Evolutionary conservation across 805 yeast species (phyloP).

Genomic region (Starmerella scarabaei): DNA sequence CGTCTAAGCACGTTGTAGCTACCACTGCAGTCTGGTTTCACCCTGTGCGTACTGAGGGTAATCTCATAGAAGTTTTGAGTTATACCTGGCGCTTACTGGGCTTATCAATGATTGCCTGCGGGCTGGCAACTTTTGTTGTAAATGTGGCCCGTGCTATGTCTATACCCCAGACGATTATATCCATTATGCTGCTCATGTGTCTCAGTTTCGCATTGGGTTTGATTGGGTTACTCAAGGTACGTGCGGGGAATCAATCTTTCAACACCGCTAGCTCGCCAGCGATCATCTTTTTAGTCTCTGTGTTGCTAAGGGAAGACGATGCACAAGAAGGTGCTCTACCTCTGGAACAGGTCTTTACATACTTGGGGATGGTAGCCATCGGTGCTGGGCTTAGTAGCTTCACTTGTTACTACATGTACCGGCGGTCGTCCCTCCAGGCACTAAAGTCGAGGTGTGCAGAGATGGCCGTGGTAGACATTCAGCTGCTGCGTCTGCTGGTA

Average conservation of each 20-base stretch:
- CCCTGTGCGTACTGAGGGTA: conserved; percentile 65
- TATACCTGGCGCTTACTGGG: conserved; percentile 54
- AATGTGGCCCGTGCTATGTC: conserved; percentile 26
- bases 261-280: conserved; percentile 73
- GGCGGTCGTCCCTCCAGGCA: conserved; percentile 24
- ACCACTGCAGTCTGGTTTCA: conserved; percentile 78
- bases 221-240: conserved; percentile 57
- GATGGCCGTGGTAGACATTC: conserved; percentile 31
- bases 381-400: conserved; percentile 51
- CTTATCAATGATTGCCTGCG: conserved; percentile 33
- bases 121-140: conserved; percentile 33
- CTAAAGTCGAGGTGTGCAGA: conserved; percentile 30
- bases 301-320: conserved; percentile 63
- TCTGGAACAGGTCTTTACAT: conserved; percentile 38
- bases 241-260: conserved; percentile 52
- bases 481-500: conserved; percentile 38
- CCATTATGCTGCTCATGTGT: conserved; percentile 39
- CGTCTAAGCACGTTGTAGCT: conserved; percentile 68
- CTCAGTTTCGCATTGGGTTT: conserved; percentile 47
- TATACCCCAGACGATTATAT: conserved; percentile 37
- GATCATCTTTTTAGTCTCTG: conserved; percentile 54
- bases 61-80: conserved; percentile 60
- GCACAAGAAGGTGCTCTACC: conserved; percentile 48
- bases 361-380: conserved; percentile 42
- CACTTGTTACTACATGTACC: conserved; percentile 53